Evolutionary conservation across 2,329 filamentous ascomycete genomes (phyloP), one percentile per base, ranked within the genome.

Genomic region (Colletotrichum phormii): DNA sequence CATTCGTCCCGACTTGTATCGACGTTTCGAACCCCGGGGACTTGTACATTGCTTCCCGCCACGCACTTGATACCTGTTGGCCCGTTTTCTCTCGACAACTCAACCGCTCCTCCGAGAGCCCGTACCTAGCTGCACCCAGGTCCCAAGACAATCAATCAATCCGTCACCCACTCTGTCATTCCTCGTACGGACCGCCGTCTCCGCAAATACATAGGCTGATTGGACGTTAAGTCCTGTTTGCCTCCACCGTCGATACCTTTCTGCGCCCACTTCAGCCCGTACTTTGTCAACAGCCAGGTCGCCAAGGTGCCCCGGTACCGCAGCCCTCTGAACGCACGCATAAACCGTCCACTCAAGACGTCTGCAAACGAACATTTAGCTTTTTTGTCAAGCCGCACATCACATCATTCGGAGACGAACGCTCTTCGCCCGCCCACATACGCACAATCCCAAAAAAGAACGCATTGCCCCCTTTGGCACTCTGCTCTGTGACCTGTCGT

Each of bases 351-450:
- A 64, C n/a, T 46, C 64, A 59, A 58, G 35, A 64, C 53, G 35
- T 60, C 70, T 60, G 70, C 70, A 72, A 72, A 70, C 70, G 70
- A 61, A 61, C 59, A 64, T 69, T 22, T 69, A 59, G 64, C 53
- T 59, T 69, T 67, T 51, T 59, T 33, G 58, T 63, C 69, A 72
- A 72, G 69, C 69, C 64, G 59, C 64, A 63, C 49, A 68, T 68
- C 69, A 55, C 69, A 46, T 72, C 69, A 72, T 72, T 53, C 54
- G 69, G 65, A 64, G 69, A 68, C 69, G 64, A 72, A 72, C 69
- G 64, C 58, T 71, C 64, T 71, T 62, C 61, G 35, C 64, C 29
- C 59, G 35, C 58, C 29, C 42, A n/a, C 51, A 24, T 22, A 24
- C 64, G 64, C 64, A 63, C 58, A 59, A 68, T 15, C 57, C 58